A percentile compares a stretch with the other conserved stretches of the same genome.
These are phyloP conservation scores for Cephaloascus fragrans DNA, from an alignment of 805 yeast genomes.

Conservation along the genomic window DNA sequence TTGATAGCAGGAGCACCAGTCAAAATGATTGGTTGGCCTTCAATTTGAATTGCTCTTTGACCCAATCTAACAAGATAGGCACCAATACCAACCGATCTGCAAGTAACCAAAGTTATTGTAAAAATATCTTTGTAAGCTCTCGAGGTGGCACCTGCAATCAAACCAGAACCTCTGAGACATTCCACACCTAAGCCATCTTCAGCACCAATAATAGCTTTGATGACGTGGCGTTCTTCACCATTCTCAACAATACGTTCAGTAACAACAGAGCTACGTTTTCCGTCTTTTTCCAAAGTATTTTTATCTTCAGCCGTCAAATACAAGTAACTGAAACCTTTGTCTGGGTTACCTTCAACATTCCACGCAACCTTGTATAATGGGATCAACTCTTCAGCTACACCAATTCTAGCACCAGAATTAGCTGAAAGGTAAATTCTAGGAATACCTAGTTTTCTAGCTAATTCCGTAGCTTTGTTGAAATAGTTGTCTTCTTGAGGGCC, in stretches of 20 bases:
- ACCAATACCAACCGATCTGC: conserved; percentile 99
- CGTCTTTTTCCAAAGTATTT: conserved; percentile 44
- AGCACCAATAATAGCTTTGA: conserved; percentile 81
- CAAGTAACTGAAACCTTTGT: conserved; percentile 84
- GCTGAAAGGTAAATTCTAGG: conserved; percentile 96
- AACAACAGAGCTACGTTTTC: conserved; percentile 50
- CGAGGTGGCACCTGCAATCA: conserved; percentile 98
- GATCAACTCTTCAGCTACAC: conserved; percentile 92
- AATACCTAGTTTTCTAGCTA: conserved; percentile 82
- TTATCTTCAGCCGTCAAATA: conserved; percentile 68
- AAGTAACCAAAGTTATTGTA: conserved; percentile 96
- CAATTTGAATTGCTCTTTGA: conserved; percentile 97
- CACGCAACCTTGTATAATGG: conserved; percentile 88
- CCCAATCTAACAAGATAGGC: conserved; percentile 97
- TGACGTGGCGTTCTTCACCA: conserved; percentile 76
- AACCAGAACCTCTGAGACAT: conserved; percentile 95
- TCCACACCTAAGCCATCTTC: conserved; percentile 98
- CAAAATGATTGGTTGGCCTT: conserved; percentile 96
- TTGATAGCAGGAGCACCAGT: conserved; percentile 99
- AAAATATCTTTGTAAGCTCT: conserved; percentile 96
- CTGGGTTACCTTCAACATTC: conserved; percentile 68
- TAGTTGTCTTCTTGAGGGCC: conserved; percentile 94
- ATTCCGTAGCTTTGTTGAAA: conserved; percentile 87
- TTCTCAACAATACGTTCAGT: conserved; percentile 76
- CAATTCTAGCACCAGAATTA: conserved; percentile 98